Base-by-base conservation (phyloP, 192 early-diverging fungal species). In the Funneliformis geosporum region DNA sequence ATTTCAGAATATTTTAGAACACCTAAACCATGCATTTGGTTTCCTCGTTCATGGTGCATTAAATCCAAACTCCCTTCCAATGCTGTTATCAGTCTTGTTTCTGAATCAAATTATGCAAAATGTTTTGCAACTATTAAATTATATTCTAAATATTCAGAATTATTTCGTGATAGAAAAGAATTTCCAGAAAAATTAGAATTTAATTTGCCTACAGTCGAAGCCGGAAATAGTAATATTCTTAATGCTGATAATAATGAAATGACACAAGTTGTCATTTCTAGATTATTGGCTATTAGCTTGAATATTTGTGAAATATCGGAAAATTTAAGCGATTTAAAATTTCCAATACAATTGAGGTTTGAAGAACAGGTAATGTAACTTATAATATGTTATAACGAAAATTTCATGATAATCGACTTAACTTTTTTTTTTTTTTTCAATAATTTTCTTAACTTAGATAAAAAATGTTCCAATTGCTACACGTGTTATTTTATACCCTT, bases 141-240 rank as follows among this genome's bases (percentile, higher is more conserved):
- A 12, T 72, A 72, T 72, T 72, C 70, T 27, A 72, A 72, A 72
- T 28, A 28, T 72, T 72, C 70, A 25, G 70, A 23, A 46, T 72
- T 72, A 47, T 72, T 72, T 72, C 40, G 44, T 47, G 40, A 23
- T 23, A 72, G 14, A 27, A 28, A 28, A 6, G 21, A 23, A 25
- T 72, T 72, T 46, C 70, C 70, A 23, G 44, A 72, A 12, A 44
- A 72, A 50, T 72, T 72, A 10, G 25, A 71, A 46, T 71, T 71
- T 47, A 8, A 5, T 12, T 47, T 50, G 12, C 10, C 23, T 4
- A 10, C 42, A 21, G 23, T 33, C 16, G 8, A 46, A 46, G 47
- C 12, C 11, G n/a, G 9, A n/a, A 46, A 47, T n/a, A 46, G n/a
- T 23, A 3, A 46, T 47, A 25, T n/a, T 3, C 10, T 27, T 27